Base-by-base conservation (phyloP, 2,329 filamentous ascomycete species). In the Calonectria hawksworthii region DNA sequence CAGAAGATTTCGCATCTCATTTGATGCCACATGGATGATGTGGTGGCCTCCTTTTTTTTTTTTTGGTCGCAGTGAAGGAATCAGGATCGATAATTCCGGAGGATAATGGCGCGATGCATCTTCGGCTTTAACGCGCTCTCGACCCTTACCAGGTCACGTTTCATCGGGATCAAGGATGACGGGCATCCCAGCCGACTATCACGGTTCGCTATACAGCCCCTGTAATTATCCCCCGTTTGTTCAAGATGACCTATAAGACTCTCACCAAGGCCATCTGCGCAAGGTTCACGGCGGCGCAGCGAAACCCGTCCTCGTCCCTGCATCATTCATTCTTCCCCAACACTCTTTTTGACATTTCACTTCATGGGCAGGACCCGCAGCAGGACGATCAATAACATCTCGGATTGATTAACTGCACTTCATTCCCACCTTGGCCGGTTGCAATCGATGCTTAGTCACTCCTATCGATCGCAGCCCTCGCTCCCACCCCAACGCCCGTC, bases 141-240 rank as follows among this genome's bases (percentile, higher is more conserved):
- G 36, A 41, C 28, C 52, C 66, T 68, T 70, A 30, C 54, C 41
- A 23, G 54, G 14, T 30, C 9, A 11, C 30, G 67, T 70, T 70
- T 70, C 67, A 51, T 50, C 30, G 21, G 41, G 30, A 50, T 38
- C 67, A 36, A 51, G 67, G 67, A 70, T 70, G 21, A 41, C 4
- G 3, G 26, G 59, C 36, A 64, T 32, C 59, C 59, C 41, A 50
- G 30, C n/a, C 38, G 52, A 30, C n/a, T 63, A 56, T 70, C 54
- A 34, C 67, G 26, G 52, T 61, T 36, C n/a, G 67, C 54, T 50
- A 44, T 63, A 36, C 41, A 51, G 38, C 67, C 67, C 67, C 67
- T 38, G 67, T 34, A 50, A 23, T 50, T 36, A n/a, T 69, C 52
- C 28, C 30, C 52, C 18, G 18, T 61, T 26, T 28, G 26, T 51